Percentiles rank a stretch among this genome's conserved stretches.
Evolutionary conservation across 495 filamentous ascomycete species (phyloP).

Genomic region (Hypoxylon cercidicola): DNA sequence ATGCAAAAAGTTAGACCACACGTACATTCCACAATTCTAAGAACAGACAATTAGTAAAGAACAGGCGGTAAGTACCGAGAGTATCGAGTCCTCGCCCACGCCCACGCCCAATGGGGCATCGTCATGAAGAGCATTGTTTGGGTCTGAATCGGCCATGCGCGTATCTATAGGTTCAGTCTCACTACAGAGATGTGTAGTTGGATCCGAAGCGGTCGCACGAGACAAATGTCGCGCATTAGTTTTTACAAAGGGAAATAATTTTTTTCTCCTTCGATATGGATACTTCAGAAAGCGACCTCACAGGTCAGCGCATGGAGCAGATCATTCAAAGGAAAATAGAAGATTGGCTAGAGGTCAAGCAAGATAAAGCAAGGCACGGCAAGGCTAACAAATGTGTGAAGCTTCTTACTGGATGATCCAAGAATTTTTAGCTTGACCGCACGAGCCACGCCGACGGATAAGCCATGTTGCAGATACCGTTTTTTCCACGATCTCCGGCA

Average conservation of each 20-base stretch:
- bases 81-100: conserved; percentile 61
- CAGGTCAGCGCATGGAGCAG: conserved; percentile 29
- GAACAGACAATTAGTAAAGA: conserved; percentile 1
- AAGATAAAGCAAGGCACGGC: conserved; percentile 10
- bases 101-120: conserved; percentile 52
- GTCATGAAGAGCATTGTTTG: conserved; percentile 63
- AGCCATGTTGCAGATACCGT: conserved; percentile 31
- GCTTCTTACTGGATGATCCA: conserved; percentile 4
- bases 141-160: conserved; percentile 65
- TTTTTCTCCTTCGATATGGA: conserved; percentile 33
- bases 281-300: conserved; percentile 29
- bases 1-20: conserved; percentile 36
- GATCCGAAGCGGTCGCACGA: conserved; percentile 38
- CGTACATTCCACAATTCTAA: conserved; percentile 11
- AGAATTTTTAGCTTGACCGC: conserved; percentile 1
- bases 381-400: conserved; percentile 34
- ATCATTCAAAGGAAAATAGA: conserved; percentile 31
- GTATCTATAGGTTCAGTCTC: conserved; percentile 27
- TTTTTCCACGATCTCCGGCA: not conserved
- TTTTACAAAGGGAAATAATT: conserved; percentile 17
- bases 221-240: conserved; percentile 39
- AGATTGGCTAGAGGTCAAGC: conserved; percentile 17
- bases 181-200: conserved; percentile 29
- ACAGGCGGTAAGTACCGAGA: conserved; percentile 55
- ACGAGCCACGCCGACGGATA: conserved; percentile 23